These are phyloP conservation scores for Mycosarcoma mackinlayi DNA, from an alignment of 1,284 basidiomycete genomes.

Conservation along the genomic window DNA sequence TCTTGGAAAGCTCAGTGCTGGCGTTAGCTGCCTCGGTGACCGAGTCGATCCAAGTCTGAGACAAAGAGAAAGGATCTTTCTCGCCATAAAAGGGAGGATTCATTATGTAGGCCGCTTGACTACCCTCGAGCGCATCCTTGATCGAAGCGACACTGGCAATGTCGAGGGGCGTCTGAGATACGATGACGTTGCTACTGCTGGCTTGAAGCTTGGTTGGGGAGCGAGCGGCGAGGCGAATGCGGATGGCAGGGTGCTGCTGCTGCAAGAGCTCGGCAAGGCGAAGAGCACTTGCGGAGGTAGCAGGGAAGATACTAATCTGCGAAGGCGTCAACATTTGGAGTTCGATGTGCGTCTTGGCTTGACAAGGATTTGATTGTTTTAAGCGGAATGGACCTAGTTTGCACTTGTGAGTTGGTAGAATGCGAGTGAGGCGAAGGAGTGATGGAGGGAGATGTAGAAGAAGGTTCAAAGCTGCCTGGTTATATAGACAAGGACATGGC, in stretches of 20 bases:
- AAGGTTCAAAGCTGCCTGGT: not conserved
- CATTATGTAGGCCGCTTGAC: slow-evolving; percentile 33
- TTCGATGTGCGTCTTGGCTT: not conserved
- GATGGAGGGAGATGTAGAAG: not conserved
- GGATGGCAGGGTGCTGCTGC: slow-evolving; percentile 21
- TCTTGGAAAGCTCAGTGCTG: slow-evolving; percentile 14
- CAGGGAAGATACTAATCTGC: slow-evolving; percentile 38
- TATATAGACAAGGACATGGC: slow-evolving; percentile 6
- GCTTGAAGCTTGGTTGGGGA: slow-evolving; percentile 17
- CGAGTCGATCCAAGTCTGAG: slow-evolving; percentile 8
- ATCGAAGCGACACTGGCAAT: slow-evolving; percentile 12
- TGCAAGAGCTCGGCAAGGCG: slow-evolving; percentile 15
- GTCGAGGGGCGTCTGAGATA: slow-evolving; percentile 16
- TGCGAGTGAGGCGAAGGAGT: not conserved
- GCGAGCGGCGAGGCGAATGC: slow-evolving; percentile 22
- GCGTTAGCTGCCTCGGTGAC: slow-evolving; percentile 24
- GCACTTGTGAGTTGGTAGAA: not conserved
- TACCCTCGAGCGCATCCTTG: slow-evolving; percentile 23
- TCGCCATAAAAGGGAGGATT: slow-evolving; percentile 20
- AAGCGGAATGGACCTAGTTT: not conserved
- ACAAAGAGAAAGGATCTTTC: slow-evolving; percentile 7
- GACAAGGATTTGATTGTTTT: not conserved
- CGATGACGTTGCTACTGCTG: slow-evolving; percentile 7
- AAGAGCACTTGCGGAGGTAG: slow-evolving; percentile 16
- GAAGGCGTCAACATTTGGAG: slow-evolving; percentile 16